These are phyloP conservation scores for Microbotryum lychnidis-dioicae DNA, from an alignment of 1,284 basidiomycete genomes.

Conservation along the genomic window DNA sequence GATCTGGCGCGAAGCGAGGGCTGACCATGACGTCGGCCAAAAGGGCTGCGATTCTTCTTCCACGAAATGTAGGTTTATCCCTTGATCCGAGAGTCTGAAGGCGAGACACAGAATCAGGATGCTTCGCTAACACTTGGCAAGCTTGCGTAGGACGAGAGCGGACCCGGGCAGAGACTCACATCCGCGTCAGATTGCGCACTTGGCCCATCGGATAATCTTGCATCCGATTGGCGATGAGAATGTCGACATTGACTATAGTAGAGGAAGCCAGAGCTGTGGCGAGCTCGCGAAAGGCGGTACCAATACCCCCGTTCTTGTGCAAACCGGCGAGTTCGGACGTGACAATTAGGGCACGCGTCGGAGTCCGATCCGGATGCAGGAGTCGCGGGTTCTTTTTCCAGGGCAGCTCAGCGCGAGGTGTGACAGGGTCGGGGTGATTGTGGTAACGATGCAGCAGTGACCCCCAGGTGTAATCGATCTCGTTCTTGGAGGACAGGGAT, in stretches of 20 bases:
- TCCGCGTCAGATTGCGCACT: background rate
- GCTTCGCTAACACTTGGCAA: background rate
- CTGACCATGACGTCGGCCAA: conserved; percentile 25
- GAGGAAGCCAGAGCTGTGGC: conserved; percentile 13
- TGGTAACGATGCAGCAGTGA: conserved; percentile 26
- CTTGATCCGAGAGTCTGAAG: conserved; percentile 9
- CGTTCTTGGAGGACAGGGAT: background rate
- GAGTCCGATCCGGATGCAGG: background rate
- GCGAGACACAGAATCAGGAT: background rate
- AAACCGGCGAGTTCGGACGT: conserved; percentile 26
- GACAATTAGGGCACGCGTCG: conserved; percentile 20
- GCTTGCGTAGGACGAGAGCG: too few species aligned
- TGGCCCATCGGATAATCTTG: conserved; percentile 6
- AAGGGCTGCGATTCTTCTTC: conserved; percentile 14
- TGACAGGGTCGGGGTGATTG: conserved; percentile 19
- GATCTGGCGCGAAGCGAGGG: conserved; percentile 22
- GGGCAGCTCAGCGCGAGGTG: background rate
- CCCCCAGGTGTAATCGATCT: conserved; percentile 26
- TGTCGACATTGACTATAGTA: background rate
- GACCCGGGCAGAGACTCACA: background rate
- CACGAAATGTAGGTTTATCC: conserved; percentile 18
- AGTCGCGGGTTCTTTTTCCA: background rate
- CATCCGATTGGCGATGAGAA: conserved; percentile 25
- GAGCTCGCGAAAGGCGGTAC: conserved; percentile 26
- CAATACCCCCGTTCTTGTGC: conserved; percentile 31